phyloP scores from a whole-genome alignment of 768 basidiomycete species.

The Russula sp. region DNA sequence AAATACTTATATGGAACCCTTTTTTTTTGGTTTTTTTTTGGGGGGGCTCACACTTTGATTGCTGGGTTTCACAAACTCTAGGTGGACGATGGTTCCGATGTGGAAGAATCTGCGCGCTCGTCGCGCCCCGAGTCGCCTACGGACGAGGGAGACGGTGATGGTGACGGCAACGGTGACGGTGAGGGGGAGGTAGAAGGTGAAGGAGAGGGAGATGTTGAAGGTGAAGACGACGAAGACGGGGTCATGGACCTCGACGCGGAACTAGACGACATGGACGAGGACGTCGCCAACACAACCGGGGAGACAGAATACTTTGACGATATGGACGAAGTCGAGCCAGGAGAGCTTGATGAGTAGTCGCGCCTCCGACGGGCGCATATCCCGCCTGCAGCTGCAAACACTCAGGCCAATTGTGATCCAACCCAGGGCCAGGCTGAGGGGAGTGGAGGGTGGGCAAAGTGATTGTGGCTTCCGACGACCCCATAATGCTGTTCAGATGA shows the following conservation, averaged over 20 bases:
- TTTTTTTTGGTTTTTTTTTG: too few relatives aligned
- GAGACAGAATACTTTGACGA: slow-evolving; percentile 14
- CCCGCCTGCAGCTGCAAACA: neutral
- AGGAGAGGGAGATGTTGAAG: slow-evolving; percentile 49
- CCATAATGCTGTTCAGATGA: neutral
- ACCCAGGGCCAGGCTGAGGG: neutral
- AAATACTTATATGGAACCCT: too few relatives aligned
- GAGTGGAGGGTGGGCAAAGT: neutral
- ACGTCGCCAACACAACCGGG: slow-evolving; percentile 13
- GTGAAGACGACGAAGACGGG: slow-evolving; percentile 52
- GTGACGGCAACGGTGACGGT: slow-evolving; percentile 41
- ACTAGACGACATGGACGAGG: slow-evolving; percentile 20
- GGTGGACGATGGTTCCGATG: slow-evolving; percentile 35
- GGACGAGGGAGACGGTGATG: slow-evolving; percentile 29
- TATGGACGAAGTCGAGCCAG: slow-evolving; percentile 8
- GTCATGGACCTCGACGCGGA: slow-evolving; percentile 42
- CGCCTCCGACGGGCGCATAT: neutral
- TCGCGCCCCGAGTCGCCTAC: slow-evolving; percentile 32
- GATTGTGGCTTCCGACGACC: neutral
- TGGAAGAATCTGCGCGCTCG: slow-evolving; percentile 34
- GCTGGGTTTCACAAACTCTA: slow-evolving; percentile 22
- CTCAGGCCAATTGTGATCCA: neutral
- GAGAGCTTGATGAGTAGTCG: slow-evolving; percentile 12
- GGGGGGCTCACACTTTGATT: neutral
- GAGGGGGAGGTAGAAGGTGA: slow-evolving; percentile 35